A percentile compares a stretch with the other conserved stretches of the same genome.
Conservation (phyloP, 257 asterid genomes). For the Prunella vulgaris region DNA sequence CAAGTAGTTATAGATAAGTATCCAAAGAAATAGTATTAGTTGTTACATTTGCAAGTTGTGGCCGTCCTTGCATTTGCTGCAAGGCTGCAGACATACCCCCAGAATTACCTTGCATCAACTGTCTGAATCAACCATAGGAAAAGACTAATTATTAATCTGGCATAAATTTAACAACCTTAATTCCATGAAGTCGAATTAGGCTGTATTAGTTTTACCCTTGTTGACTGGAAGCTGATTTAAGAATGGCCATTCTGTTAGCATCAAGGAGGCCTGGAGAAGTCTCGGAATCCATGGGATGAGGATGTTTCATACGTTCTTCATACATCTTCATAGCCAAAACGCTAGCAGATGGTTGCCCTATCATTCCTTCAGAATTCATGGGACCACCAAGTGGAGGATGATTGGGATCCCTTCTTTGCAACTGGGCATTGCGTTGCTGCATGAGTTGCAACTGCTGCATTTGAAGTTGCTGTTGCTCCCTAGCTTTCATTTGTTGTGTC, state of each 20-base stretch:
- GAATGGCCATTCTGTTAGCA: slow-evolving; percentile 93
- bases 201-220: slow-evolving; percentile 63
- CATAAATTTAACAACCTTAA: background rate
- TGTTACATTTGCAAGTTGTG: slow-evolving; percentile 71
- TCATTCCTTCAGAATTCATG: slow-evolving; percentile 84
- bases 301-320: slow-evolving; percentile 93
- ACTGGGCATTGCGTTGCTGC: slow-evolving; percentile 93
- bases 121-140: slow-evolving; percentile 60
- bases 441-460: slow-evolving; percentile 91
- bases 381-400: slow-evolving; percentile 86
- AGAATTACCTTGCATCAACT: slow-evolving; percentile 80
- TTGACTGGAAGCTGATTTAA: slow-evolving; percentile 83
- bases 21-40: slow-evolving; percentile 15
- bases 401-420: slow-evolving; percentile 93
- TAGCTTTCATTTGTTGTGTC: slow-evolving; percentile 93
- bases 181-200: background rate
- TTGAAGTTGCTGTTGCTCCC: slow-evolving; percentile 97
- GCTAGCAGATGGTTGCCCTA: slow-evolving; percentile 96
- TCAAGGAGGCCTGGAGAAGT: slow-evolving; percentile 75
- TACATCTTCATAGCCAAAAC: slow-evolving; percentile 92
- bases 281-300: slow-evolving; percentile 89
- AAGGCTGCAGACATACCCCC: slow-evolving; percentile 87
- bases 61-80: slow-evolving; percentile 98
- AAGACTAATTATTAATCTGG: background rate
- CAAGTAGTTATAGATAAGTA: background rate